Conservation (phyloP, 208 protist genomes). For the Wallacemonas sp. region DNA sequence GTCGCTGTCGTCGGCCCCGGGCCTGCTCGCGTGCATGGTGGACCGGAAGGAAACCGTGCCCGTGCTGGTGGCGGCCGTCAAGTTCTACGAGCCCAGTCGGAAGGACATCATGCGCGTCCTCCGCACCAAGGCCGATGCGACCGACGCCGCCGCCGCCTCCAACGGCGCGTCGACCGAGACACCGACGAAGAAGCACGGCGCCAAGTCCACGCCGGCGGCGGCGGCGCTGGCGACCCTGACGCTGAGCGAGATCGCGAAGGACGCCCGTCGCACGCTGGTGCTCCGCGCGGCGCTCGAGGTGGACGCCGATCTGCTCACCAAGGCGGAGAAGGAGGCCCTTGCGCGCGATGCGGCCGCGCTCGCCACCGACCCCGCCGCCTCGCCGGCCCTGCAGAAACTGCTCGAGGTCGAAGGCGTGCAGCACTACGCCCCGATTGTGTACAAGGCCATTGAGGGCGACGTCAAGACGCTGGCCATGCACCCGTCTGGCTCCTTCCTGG, state of each 20-base stretch:
- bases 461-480: constrained; percentile 53
- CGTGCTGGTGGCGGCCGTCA: constrained; percentile 36
- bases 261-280: constrained; percentile 71
- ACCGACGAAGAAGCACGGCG: constrained; percentile 7
- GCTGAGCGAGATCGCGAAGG: constrained; percentile 43
- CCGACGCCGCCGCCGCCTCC: background rate
- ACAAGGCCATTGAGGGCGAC: constrained; percentile 7
- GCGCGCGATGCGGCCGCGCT: constrained; percentile 38
- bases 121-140: constrained; percentile 1
- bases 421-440: constrained; percentile 23
- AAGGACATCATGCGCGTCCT: constrained; percentile 20
- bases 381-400: constrained; percentile 83
- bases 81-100: constrained; percentile 35
- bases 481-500: constrained; percentile 59
- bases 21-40: constrained; percentile 42
- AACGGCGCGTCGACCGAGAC: background rate
- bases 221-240: constrained; percentile 2
- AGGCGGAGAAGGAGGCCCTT: constrained; percentile 26
- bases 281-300: constrained; percentile 78
- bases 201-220: no score
- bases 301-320: constrained; percentile 25
- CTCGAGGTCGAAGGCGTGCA: constrained; percentile 58
- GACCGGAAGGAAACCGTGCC: constrained; percentile 34
- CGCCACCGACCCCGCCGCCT: constrained; percentile 63
- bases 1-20: constrained; percentile 22